Conservation (phyloP, 208 protist species). For the Trypanosoma melophagium region DNA sequence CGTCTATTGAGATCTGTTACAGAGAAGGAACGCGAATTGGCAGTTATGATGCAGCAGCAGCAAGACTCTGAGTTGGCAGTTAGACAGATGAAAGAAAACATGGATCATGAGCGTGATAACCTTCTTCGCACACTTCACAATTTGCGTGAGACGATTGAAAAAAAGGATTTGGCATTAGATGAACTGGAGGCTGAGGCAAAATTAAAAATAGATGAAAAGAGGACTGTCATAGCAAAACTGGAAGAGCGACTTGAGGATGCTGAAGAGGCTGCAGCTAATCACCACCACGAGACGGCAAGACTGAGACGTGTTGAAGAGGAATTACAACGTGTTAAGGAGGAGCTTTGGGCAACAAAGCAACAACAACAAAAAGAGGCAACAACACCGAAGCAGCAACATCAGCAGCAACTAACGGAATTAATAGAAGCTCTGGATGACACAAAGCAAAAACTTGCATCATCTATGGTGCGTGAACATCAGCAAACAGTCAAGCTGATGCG, state of each 20-base stretch:
- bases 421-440: slow-evolving; percentile 25
- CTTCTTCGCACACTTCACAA: slow-evolving; percentile 74
- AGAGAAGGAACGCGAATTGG: slow-evolving; percentile 34
- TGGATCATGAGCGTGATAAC: slow-evolving; percentile 59
- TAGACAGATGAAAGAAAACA: slow-evolving; percentile 28
- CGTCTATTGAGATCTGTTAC: slow-evolving; percentile 38
- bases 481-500: slow-evolving; percentile 22
- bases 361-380: not conserved
- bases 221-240: slow-evolving; percentile 54
- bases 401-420: slow-evolving; percentile 33
- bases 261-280: slow-evolving; percentile 17
- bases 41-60: slow-evolving; percentile 20
- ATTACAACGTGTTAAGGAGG: slow-evolving; percentile 4
- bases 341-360: slow-evolving; percentile 6
- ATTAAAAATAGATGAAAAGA: slow-evolving; percentile 74
- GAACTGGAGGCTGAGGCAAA: slow-evolving; percentile 68
- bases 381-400: not conserved
- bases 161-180: slow-evolving; percentile 55
- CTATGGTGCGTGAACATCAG: slow-evolving; percentile 22
- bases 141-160: slow-evolving; percentile 53
- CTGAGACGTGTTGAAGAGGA: slow-evolving; percentile 16
- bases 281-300: slow-evolving; percentile 11
- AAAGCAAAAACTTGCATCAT: slow-evolving; percentile 22
- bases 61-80: not conserved
- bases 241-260: slow-evolving; percentile 41